Base-by-base conservation (phyloP, 2,329 filamentous ascomycete genomes). In the Lizonia empirigonia region DNA sequence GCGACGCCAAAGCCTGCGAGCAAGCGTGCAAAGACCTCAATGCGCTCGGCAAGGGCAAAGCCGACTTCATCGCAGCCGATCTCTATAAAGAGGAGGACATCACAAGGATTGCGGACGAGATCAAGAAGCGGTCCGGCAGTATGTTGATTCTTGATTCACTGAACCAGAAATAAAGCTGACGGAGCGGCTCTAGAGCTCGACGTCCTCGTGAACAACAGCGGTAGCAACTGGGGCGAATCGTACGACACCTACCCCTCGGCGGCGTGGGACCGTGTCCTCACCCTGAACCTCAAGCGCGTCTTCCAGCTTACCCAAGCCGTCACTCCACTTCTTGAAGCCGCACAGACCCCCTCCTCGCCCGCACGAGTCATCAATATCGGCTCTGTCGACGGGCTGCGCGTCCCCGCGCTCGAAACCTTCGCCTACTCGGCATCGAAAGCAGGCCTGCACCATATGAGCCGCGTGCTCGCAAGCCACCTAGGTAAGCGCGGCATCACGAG, bases 181-280 rank as follows among this genome's bases (percentile, higher is more conserved):
- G 41, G 15, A 26, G 10, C 7, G 1, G 7, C 7, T 4, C 12
- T 75, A 65, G 74, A 77, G 56, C 77, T 88, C 18, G 78, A 88
- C 63, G 76, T 88, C 35, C 78, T 88, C 9, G 78, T 88, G 59
- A 87, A 88, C 76, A 88, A 88, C 74, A 81, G 78, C 36, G 85
- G 85, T 58, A 82, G 81, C 29, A 82, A 84, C 53, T 88, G 85
- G 85, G 85, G 84, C 64, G 84, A 79, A 33, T 69, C 78, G 15
- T 80, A 84, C 63, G 83, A 84, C 50, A 72, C 73, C 7, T 86
- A 85, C 68, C 85, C 85, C 1, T 60, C 67, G 15, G 50, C 59
- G 0, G 67, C 69, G 13, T 87, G 82, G 83, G 78, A 76, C 22
- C 81, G 82, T 59, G 78, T 86, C 23, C 76, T 86, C 51, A 82